These are phyloP conservation scores for Spiraea crenata DNA, from an alignment of 331 rosid species.

Conservation along the genomic window DNA sequence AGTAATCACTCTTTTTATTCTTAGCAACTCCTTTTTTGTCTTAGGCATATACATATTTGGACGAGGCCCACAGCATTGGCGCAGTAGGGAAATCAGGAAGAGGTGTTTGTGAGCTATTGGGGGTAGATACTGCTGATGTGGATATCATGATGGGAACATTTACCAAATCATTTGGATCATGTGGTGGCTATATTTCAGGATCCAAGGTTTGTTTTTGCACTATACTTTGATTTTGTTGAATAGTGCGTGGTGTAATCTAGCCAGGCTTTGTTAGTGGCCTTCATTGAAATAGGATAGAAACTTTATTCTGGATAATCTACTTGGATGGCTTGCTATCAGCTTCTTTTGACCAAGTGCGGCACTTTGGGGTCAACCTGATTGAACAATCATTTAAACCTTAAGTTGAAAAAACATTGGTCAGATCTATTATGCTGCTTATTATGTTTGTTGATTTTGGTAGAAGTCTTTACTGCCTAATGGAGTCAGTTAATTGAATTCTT, in stretches of 20 bases:
- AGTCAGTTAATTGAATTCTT: too few relatives aligned
- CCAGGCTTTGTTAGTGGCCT: neutral
- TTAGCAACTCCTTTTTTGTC: constrained; percentile 2
- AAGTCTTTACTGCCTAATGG: neutral
- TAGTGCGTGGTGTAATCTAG: neutral
- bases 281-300: neutral
- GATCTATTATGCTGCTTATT: too few relatives aligned
- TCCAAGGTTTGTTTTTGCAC: constrained; percentile 58
- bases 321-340: neutral
- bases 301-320: neutral
- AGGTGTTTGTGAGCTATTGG: constrained; percentile 92
- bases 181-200: constrained; percentile 93
- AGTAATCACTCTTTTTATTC: neutral
- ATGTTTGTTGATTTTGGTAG: neutral
- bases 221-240: neutral
- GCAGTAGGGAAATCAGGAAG: constrained; percentile 94
- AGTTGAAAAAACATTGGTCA: too few relatives aligned
- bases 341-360: neutral
- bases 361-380: neutral
- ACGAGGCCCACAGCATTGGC: constrained; percentile 98
- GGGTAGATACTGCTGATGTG: constrained; percentile 82
- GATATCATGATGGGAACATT: constrained; percentile 99
- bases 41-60: constrained; percentile 80
- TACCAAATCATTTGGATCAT: constrained; percentile 92
- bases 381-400: neutral